These are phyloP conservation scores for Malus hybrid DNA, from an alignment of 331 rosid species.

Conservation along the genomic window DNA sequence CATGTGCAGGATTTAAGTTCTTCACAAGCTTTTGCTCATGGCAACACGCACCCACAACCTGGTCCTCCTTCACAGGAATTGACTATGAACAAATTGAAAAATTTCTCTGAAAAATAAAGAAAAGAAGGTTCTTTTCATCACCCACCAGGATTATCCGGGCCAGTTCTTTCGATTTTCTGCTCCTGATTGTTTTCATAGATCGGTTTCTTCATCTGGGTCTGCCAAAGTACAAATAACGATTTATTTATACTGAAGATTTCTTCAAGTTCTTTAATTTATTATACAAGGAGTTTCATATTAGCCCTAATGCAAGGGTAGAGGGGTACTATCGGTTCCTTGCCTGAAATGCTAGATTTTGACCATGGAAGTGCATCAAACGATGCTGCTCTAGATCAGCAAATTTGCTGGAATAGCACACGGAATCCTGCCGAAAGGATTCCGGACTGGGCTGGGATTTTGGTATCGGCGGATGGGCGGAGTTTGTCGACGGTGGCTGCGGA, in stretches of 20 bases:
- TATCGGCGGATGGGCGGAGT: too few relatives aligned
- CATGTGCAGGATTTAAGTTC: conserved; percentile 33
- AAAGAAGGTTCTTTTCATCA: conserved; percentile 11
- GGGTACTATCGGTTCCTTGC: conserved; percentile 67
- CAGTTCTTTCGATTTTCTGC: conserved; percentile 19
- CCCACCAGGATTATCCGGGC: conserved; percentile 7
- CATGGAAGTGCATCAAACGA: conserved; percentile 61
- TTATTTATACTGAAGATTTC: conserved; percentile 21
- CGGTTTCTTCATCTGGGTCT: conserved; percentile 35
- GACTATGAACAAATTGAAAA: conserved; percentile 27
- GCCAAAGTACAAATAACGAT: conserved; percentile 7
- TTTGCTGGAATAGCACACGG: conserved; percentile 54
- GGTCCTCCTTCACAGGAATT: conserved; percentile 45
- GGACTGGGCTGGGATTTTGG: conserved; percentile 9
- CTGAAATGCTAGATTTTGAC: conserved; percentile 78
- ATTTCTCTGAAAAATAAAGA: conserved; percentile 23
- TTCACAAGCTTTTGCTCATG: conserved; percentile 36
- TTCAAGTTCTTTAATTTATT: conserved; percentile 17
- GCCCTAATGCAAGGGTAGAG: conserved; percentile 92
- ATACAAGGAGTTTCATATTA: conserved; percentile 20
- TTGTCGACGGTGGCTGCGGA: too few relatives aligned
- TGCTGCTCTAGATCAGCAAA: conserved; percentile 52
- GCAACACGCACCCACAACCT: conserved; percentile 37
- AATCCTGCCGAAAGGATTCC: conserved; percentile 53
- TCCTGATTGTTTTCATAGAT: conserved; percentile 39